Evolutionary conservation across 306 rosid genomes (phyloP), one percentile per base, ranked within the genome.

Genomic region (Quillaja saponaria): DNA sequence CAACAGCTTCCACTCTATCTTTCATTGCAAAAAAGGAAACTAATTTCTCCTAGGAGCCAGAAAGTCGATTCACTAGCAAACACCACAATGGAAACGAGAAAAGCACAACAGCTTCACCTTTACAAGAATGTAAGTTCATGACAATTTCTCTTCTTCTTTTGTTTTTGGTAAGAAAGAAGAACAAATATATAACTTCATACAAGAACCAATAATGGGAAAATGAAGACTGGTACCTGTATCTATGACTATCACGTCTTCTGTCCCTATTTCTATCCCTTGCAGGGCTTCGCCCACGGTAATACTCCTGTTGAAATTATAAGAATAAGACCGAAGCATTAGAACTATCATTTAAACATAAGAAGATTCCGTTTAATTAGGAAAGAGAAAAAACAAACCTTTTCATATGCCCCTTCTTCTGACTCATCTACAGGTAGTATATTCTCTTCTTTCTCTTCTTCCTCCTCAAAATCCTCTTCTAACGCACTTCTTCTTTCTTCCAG

Each of bases 361-460:
- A 21, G 18, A 57, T 49, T 35, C 5, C 33, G 45, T 58, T 13
- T 60, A 13, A 60, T 28, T 14, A 58, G 35, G 19, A 59, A 61
- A 58, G 66, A 20, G 70, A 50, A 14, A 50, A 47, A 68, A 20
- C 4, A 44, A 31, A 90, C 96, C 87, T 87, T 87, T 42, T 83
- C 99, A 40, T 81, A 79, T 50, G 62, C 71, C 41, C 72, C 94
- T 68, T 86, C 95, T 62, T 86, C 95, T 13, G 80, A 10, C 54
- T 71, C 84, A 34, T 85, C 96, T 69, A 39, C 85, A 72, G 85
- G 87, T 44, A 85, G 88, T 31, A 85, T 96, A 55, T 74, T 81
- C 55, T 94, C 99, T 71, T 89, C 99, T 69, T 87, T 94, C 73
- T 92, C 99, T 71, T 92, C 98, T 71, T 92, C 97, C 80, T 94